Base-by-base conservation (phyloP, 2,329 filamentous ascomycete species). In the Colletotrichum salicis region DNA sequence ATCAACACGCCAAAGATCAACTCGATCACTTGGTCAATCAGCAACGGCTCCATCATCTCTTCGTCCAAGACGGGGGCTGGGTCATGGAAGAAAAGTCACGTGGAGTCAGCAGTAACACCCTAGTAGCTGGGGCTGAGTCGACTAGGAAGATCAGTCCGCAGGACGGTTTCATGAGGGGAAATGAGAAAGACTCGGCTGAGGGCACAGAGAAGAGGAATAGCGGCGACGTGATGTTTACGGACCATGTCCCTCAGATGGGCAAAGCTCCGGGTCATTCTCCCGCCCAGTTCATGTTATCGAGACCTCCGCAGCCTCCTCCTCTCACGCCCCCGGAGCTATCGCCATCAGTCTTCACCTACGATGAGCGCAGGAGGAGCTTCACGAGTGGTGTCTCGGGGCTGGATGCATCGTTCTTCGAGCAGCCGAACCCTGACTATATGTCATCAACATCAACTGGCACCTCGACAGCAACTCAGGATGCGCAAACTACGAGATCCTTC, bases 401-500 rank as follows among this genome's bases (percentile, higher is more conserved):
- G 11, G 83, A 83, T 57, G 76, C 77, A n/a, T 77, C 77, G 55
- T 83, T 85, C 74, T 85, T 88, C 70, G 82, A 86, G 73, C 86
- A 87, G 72, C 83, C 84, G 2, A 86, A 87, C 73, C 86, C 86
- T 0, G 85, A 87, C 73, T 87, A 87, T 78, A 80, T 81, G 72
- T 83, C 81, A 35, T 81, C 79, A 15, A 80, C 81, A 10, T 75
- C 76, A 12, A 72, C 75, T 10, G 71, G 76, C 11, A 74, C 76
- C 10, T 73, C 76, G 12, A 71, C 76, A 15, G 73, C 73, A 22
- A 76, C 75, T 19, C 75, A 75, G 5, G 74, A 71, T 37, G 45
- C 74, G 8, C 67, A 76, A 10, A 71, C 75, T 11, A 67, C 64
- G 27, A 75, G 76, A 13, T 76, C 77, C 45, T 78, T 77, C n/a